phyloP scores from a whole-genome alignment of 2,329 filamentous ascomycete genomes.

The Eutypella sp. region DNA sequence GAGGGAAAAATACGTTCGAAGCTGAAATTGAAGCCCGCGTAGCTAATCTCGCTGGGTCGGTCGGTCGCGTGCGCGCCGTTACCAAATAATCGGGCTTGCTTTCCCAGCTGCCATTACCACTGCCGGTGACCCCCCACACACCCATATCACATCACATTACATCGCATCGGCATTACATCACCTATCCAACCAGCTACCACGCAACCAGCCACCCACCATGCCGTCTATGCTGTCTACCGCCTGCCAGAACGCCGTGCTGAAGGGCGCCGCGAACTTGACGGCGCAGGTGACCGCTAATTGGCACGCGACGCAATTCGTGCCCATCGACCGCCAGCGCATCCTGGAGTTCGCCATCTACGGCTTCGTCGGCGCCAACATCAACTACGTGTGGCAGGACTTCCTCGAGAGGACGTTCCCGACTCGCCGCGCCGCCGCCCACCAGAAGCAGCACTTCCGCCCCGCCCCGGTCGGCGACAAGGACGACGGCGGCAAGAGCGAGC shows the following conservation, averaged over 20 bases:
- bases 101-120: neutral
- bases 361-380: conserved; percentile 29
- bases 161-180: neutral
- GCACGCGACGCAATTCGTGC: conserved; percentile 2
- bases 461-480: conserved; percentile 13
- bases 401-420: conserved; percentile 32
- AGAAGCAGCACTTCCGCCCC: conserved; percentile 7
- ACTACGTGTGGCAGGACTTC: conserved; percentile 30
- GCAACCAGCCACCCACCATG: conserved; percentile 3
- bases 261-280: conserved; percentile 9
- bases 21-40: no score
- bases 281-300: conserved; percentile 9
- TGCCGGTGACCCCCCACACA: neutral
- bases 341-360: conserved; percentile 32
- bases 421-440: conserved; percentile 10
- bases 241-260: conserved; percentile 9
- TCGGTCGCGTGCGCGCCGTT: neutral
- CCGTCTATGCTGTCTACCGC: conserved; percentile 9
- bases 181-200: neutral
- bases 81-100: neutral
- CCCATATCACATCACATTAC: neutral
- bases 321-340: conserved; percentile 29
- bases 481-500: conserved; percentile 20
- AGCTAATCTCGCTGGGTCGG: no score
- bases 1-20: no score